Base-by-base conservation (phyloP, 495 filamentous ascomycete genomes). In the Penicillium robsamsonii region DNA sequence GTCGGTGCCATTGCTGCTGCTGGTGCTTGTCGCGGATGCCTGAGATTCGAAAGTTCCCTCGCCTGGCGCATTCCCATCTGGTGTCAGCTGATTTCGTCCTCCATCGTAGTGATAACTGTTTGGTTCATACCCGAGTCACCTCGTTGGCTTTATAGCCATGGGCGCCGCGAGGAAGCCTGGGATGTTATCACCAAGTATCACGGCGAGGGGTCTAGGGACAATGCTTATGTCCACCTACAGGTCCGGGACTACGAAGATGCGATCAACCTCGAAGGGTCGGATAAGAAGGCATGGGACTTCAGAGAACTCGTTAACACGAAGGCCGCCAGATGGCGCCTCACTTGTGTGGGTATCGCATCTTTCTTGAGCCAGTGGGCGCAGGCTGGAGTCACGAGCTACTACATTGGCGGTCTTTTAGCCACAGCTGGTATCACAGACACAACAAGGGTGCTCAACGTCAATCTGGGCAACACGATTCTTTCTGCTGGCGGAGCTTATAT, bases 221-320 rank as follows among this genome's bases (percentile, higher is more conserved):
- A 76, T 17, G 65, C 66, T 17, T 70, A 80, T 51, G 80, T 84
- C 3, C 66, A 80, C 48, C 71, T 85, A 13, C 75, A 84, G 60
- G 73, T 82, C 62, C 71, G 70, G 45, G 83, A 86, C 55, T 79
- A 82, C 65, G 64, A 75, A 33, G 75, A 80, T 58, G 77, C 80
- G 44, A 76, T 84, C 50, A 71, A 73, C 24, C 60, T 70, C 2
- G 77, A 77, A 35, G 74, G 73, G 5, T 74, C 79, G 15, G 83
- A 84, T 57, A 84, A 86, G 60, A 77, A 74, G 35, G 85, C 76
- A 73, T 87, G 80, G 77, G 83, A 87, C 59, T 87, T 81, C 63
- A 65, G 82, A 12, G 76, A 75, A 53, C 73, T 87, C 12, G 80
- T 84, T 71, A 76, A 79, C 57, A 78, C 74, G 1, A 78, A 79